Percentiles rank a stretch among this genome's conserved stretches.
Evolutionary conservation across 139 green algal genomes (phyloP).

Genomic region (Chlorella sp.): DNA sequence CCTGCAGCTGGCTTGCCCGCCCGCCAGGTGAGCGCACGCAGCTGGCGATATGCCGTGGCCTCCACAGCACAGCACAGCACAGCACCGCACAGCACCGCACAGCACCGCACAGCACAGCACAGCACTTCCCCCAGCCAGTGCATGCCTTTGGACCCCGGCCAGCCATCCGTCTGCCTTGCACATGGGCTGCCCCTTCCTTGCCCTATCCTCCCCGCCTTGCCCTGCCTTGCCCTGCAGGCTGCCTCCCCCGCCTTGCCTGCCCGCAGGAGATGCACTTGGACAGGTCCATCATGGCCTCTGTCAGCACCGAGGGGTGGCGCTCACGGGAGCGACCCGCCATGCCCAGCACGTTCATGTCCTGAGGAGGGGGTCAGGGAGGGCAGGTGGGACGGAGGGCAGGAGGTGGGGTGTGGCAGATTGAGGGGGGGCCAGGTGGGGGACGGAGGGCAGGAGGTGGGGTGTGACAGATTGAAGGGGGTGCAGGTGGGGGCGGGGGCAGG

Average conservation of each 20-base stretch:
- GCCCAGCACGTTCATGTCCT: slow-evolving; percentile 64
- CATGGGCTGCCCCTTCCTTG: not conserved
- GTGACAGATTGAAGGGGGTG: too few species aligned
- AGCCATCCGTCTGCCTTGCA: too few species aligned
- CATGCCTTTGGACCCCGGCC: too few species aligned
- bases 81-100: too few species aligned
- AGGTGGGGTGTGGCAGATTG: not conserved
- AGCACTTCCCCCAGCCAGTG: not conserved
- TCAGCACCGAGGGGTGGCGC: slow-evolving; percentile 49
- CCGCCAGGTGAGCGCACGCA: too few species aligned
- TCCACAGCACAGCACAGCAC: too few species aligned
- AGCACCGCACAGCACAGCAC: too few species aligned
- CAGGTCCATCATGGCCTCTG: slow-evolving; percentile 23
- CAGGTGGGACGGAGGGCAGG: not conserved
- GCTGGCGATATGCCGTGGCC: too few species aligned
- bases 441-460: too few species aligned
- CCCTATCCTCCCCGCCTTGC: not conserved
- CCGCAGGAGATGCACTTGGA: slow-evolving; percentile 58
- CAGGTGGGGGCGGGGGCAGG: too few species aligned
- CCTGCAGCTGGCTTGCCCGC: too few species aligned
- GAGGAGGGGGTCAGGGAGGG: not conserved
- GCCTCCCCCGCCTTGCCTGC: not conserved
- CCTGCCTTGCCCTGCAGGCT: not conserved
- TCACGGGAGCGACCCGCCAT: slow-evolving; percentile 44
- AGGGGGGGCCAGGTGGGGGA: too few species aligned